Percentiles rank a stretch among this genome's conserved stretches.
Conservation (phyloP, 2,329 filamentous ascomycete genomes). For the Xylariaceae sp. region DNA sequence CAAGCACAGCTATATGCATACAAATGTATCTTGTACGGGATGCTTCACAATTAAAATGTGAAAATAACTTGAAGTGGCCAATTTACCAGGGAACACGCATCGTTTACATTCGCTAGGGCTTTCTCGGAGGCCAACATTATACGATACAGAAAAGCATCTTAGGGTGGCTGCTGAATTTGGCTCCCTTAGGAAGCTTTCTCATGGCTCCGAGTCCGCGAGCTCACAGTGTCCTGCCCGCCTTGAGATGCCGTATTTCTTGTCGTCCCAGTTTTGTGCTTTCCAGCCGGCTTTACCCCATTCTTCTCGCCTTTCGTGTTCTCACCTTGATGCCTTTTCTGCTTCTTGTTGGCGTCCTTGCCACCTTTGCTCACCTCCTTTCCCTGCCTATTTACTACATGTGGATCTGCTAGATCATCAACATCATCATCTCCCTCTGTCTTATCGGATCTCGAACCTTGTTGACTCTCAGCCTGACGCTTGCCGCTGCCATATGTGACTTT, state of each 20-base stretch:
- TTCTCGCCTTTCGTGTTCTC: constrained; percentile 10
- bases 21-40: too few relatives aligned
- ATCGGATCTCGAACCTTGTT: constrained; percentile 4
- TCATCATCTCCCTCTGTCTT: constrained; percentile 3
- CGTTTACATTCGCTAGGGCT: too few relatives aligned
- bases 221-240: constrained; percentile 23
- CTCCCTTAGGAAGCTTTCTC: constrained; percentile 1
- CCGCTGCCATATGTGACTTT: constrained; percentile 16
- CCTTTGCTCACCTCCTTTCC: constrained; percentile 28
- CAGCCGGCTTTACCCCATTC: constrained; percentile 18
- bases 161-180: neutral
- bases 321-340: constrained; percentile 26
- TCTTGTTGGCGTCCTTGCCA: constrained; percentile 30
- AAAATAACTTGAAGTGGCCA: too few relatives aligned
- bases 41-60: too few relatives aligned
- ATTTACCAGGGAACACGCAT: too few relatives aligned
- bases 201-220: constrained; percentile 25
- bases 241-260: constrained; percentile 16
- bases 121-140: neutral
- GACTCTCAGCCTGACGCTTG: constrained; percentile 21
- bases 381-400: constrained; percentile 19
- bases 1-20: too few relatives aligned
- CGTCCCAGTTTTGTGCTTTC: constrained; percentile 12
- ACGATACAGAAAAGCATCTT: neutral
- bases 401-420: constrained; percentile 2